Evolutionary conservation across 1,284 basidiomycete genomes (phyloP), one percentile per base, ranked within the genome.

Genomic region (Cryptococcus jaspeensis): DNA sequence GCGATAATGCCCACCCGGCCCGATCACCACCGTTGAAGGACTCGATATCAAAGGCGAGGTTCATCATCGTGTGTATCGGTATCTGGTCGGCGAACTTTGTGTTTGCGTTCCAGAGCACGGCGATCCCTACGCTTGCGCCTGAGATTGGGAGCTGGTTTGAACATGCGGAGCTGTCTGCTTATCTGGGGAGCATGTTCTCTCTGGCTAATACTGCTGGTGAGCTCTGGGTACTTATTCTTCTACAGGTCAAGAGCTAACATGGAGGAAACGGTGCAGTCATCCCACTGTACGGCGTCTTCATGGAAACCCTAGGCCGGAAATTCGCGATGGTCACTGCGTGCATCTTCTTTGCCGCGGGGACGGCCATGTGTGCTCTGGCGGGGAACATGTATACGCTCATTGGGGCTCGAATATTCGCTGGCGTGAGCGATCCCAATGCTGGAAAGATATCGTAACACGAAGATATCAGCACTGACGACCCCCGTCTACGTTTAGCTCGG

Each of bases 271-370:
- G 28, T 9, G 28, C 25, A 53, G 53, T 58, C 35, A 78, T 76
- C n/a, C 76, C 76, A 0, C 56, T 78, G 0, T 78, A 75, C 56
- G 76, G 76, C 15, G 73, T 76, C 9, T 61, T 78, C n/a, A 72
- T 76, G 58, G 76, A 76, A 55, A 65, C 66, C 1, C 55, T 78
- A 2, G 76, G 76, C 0, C 55, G 76, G 11, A 70, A 71, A 23
- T 67, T 72, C 39, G 73, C 75, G 0, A 74, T 76, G 71, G 49
- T 69, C 7, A 69, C 68, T 1, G 76, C 71, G 5, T 72, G 70
- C 38, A 25, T 59, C 15, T 63, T 77, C 44, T 78, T 71, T 50
- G 74, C 67, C 0, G 7, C 70, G 0, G 77, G 77, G 2, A 73
- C 71, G 2, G 50, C 73, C 8, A 54, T 69, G 4, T 78, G 76